Evolutionary conservation across 2,329 filamentous ascomycete genomes (phyloP).

Genomic region (Xylaria sp.): DNA sequence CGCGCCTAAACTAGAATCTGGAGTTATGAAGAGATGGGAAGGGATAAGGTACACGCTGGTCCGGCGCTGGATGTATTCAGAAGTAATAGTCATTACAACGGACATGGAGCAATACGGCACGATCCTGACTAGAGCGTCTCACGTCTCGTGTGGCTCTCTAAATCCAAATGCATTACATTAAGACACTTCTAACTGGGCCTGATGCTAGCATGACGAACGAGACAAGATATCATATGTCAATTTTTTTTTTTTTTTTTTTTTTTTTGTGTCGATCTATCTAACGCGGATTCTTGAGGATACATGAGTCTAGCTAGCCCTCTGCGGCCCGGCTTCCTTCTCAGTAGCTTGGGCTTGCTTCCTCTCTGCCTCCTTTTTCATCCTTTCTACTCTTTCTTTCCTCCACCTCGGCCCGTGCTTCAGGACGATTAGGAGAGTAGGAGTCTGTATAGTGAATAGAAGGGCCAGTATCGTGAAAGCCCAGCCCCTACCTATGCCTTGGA

Average conservation of each 20-base stretch:
- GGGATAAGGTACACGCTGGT: neutral
- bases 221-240: neutral
- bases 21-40: neutral
- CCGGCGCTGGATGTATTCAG: neutral
- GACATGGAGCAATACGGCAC: neutral
- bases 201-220: neutral
- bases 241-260: too few species aligned
- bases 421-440: constrained; percentile 62
- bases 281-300: neutral
- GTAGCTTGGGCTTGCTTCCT: constrained; percentile 38
- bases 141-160: neutral
- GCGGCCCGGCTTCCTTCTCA: constrained; percentile 11
- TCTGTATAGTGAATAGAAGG: constrained; percentile 60
- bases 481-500: constrained; percentile 66
- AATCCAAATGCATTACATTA: neutral
- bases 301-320: neutral
- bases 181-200: neutral
- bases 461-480: constrained; percentile 72
- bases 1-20: neutral
- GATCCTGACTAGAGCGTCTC: neutral
- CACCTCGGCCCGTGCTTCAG: constrained; percentile 61
- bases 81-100: neutral
- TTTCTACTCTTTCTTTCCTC: constrained; percentile 62
- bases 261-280: neutral
- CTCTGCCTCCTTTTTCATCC: constrained; percentile 49